These are phyloP conservation scores for Dictyostelium firmibasis DNA, from an alignment of 78 protist species.

Conservation along the genomic window DNA sequence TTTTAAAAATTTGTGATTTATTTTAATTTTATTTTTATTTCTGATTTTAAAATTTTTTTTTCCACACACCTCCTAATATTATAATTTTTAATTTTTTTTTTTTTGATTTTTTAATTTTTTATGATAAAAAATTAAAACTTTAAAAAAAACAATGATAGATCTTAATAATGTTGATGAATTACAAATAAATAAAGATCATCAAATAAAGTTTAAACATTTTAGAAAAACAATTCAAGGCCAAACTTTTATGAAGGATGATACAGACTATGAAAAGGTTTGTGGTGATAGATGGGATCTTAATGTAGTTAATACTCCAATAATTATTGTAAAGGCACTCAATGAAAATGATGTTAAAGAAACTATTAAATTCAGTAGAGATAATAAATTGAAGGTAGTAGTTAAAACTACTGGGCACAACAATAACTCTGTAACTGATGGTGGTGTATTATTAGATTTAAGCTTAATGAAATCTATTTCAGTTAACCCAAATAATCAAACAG, in stretches of 20 bases:
- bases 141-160: neutral
- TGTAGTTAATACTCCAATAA: neutral
- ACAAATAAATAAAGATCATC: neutral
- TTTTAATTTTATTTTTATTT: no score
- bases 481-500: neutral
- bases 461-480: neutral
- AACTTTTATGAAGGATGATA: neutral
- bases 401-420: neutral
- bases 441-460: neutral
- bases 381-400: neutral
- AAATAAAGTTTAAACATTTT: neutral
- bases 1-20: no score
- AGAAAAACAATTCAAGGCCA: neutral
- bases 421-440: neutral
- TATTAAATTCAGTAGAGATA: neutral
- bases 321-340: neutral
- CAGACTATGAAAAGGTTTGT: neutral
- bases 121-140: no score
- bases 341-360: conserved; percentile 3
- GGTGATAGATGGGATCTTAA: neutral
- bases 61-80: no score
- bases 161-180: neutral
- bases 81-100: no score
- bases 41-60: no score
- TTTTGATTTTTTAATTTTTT: no score